Evolutionary conservation across 306 rosid genomes (phyloP).

Genomic region (Fagus crenata): DNA sequence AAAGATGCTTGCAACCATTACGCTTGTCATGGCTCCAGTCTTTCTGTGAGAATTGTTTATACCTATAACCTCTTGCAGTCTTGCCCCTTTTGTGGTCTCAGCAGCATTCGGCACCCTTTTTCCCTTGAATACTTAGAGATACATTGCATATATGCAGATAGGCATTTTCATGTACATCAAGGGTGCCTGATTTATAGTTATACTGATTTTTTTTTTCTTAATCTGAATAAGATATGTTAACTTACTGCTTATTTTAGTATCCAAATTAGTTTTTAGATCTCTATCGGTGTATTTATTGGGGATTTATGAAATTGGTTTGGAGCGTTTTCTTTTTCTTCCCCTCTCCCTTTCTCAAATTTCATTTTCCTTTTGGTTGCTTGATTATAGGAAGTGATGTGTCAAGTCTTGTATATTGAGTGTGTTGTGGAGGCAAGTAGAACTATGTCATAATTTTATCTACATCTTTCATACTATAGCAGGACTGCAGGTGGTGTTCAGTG

Average conservation of each 20-base stretch:
- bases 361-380: slow-evolving; percentile 1
- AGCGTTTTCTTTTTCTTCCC: not conserved
- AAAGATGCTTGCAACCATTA: slow-evolving; percentile 94
- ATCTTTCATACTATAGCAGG: too few relatives aligned
- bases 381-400: not conserved
- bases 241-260: slow-evolving; percentile 34
- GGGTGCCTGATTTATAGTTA: slow-evolving; percentile 44
- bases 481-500: too few relatives aligned
- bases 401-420: too few relatives aligned
- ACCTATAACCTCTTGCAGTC: slow-evolving; percentile 4
- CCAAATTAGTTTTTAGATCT: not conserved
- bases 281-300: not conserved
- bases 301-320: not conserved
- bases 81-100: slow-evolving; percentile 26
- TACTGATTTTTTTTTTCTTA: slow-evolving; percentile 29
- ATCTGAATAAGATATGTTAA: slow-evolving; percentile 36
- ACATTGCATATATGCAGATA: slow-evolving; percentile 38
- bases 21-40: slow-evolving; percentile 96
- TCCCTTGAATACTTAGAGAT: slow-evolving; percentile 42
- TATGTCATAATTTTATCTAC: too few relatives aligned
- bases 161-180: slow-evolving; percentile 54
- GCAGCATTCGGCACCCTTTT: slow-evolving; percentile 35
- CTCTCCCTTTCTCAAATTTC: not conserved
- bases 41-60: slow-evolving; percentile 72
- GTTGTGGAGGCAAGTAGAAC: too few relatives aligned